phyloP scores from a whole-genome alignment of 257 asterid species.

The Jaltomata sinuosa region DNA sequence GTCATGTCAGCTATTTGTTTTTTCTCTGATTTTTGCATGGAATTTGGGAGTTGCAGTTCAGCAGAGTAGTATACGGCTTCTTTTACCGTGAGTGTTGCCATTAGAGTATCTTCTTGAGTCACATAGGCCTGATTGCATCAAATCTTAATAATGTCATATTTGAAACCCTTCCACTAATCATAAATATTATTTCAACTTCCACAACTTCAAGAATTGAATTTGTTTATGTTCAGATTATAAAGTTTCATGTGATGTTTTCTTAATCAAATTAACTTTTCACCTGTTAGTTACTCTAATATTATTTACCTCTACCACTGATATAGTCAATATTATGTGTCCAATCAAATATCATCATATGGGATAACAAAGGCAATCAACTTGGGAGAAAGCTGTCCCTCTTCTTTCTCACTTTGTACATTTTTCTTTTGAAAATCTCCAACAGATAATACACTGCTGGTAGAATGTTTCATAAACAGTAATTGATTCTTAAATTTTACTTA shows the following conservation, averaged over 20 bases:
- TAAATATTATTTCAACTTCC: background rate
- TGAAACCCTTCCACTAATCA: no score
- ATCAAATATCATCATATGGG: background rate
- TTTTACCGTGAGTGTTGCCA: constrained; percentile 9
- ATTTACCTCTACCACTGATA: background rate
- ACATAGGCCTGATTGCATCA: constrained; percentile 13
- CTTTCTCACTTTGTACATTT: background rate
- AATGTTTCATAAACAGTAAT: background rate
- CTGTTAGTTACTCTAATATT: background rate
- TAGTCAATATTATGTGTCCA: background rate
- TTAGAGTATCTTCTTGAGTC: constrained; percentile 13
- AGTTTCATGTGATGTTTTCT: background rate
- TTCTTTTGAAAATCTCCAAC: background rate
- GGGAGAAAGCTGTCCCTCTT: background rate
- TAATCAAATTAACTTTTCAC: background rate
- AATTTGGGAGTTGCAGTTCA: constrained; percentile 11
- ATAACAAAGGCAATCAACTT: background rate
- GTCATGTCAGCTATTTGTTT: constrained; percentile 10
- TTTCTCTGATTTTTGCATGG: constrained; percentile 8
- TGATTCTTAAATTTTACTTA: background rate
- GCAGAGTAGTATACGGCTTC: constrained; percentile 19
- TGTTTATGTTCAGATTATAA: background rate
- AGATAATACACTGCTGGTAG: background rate
- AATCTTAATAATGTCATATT: no score
- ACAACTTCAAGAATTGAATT: background rate